Percentiles rank a stretch among this genome's conserved stretches.
phyloP scores from a whole-genome alignment of 2,329 filamentous ascomycete genomes.

The Verticillium nonalfalfae region DNA sequence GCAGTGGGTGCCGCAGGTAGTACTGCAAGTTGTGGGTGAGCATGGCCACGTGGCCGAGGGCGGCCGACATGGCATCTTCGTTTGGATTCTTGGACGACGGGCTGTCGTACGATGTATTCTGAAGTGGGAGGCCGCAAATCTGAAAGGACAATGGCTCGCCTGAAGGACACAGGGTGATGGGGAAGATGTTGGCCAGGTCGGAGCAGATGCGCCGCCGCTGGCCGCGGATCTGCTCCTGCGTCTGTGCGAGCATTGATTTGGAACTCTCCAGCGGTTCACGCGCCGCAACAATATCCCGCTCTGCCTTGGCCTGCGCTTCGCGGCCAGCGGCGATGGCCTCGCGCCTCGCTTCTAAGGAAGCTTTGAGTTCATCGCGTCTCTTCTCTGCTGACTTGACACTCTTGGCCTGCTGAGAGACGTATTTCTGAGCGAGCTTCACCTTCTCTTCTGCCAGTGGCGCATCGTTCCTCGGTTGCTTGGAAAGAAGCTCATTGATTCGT shows the following conservation, averaged over 20 bases:
- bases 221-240: constrained; percentile 64
- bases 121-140: constrained; percentile 71
- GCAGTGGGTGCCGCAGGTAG: constrained; percentile 72
- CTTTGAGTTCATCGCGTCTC: constrained; percentile 60
- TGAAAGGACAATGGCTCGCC: constrained; percentile 68
- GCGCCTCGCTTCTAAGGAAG: constrained; percentile 59
- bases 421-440: constrained; percentile 39
- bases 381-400: constrained; percentile 55
- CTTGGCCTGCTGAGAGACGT: constrained; percentile 58
- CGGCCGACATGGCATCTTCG: constrained; percentile 72
- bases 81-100: constrained; percentile 31
- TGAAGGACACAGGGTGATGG: constrained; percentile 59
- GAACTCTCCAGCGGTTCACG: constrained; percentile 52
- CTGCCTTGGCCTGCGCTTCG: constrained; percentile 49
- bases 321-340: constrained; percentile 62
- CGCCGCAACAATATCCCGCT: constrained; percentile 56
- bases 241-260: constrained; percentile 46
- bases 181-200: constrained; percentile 72
- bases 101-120: constrained; percentile 70
- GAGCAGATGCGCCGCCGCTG: constrained; percentile 85
- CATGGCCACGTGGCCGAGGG: constrained; percentile 73
- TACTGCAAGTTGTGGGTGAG: constrained; percentile 71
- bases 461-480: constrained; percentile 30
- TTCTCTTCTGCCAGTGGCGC: constrained; percentile 44
- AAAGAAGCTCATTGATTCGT: constrained; percentile 65